Conservation (phyloP, 768 basidiomycete genomes). For the Russula foetens region DNA sequence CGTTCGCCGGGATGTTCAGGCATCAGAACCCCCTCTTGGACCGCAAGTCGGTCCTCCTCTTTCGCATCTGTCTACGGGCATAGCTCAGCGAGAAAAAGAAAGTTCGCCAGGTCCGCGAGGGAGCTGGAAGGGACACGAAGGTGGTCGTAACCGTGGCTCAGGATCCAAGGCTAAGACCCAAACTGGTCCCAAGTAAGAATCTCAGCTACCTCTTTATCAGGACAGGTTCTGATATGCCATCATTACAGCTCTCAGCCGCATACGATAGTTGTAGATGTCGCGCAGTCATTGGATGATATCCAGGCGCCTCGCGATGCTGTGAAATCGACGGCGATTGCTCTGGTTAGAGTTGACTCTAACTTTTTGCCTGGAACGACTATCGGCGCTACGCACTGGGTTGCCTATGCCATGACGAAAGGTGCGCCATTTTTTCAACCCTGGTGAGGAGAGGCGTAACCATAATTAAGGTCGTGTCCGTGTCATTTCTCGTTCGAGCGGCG, state of each 20-base stretch:
- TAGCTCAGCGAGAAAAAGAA: conserved; percentile 52
- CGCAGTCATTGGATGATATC: conserved; percentile 62
- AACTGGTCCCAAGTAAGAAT: conserved; percentile 48
- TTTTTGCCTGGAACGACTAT: conserved; percentile 85
- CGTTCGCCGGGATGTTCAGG: conserved; percentile 38
- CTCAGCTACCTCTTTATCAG: neutral
- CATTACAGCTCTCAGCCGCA: conserved; percentile 49
- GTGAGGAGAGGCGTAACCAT: neutral
- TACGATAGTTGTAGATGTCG: conserved; percentile 67
- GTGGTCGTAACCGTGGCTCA: conserved; percentile 30
- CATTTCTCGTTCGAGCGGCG: conserved; percentile 82
- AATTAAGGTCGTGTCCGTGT: conserved; percentile 69
- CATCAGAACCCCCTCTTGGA: conserved; percentile 43
- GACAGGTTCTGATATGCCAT: neutral
- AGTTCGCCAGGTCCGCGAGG: conserved; percentile 58
- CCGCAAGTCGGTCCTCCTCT: conserved; percentile 21
- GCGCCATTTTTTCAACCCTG: neutral
- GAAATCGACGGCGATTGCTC: conserved; percentile 84
- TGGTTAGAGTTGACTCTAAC: conserved; percentile 77
- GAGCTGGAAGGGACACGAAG: conserved; percentile 30
- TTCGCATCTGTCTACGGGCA: conserved; percentile 29
- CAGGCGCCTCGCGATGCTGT: conserved; percentile 69
- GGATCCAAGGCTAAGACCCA: conserved; percentile 41
- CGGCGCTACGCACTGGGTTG: conserved; percentile 88
- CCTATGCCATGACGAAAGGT: conserved; percentile 88